phyloP scores from a whole-genome alignment of 2,329 filamentous ascomycete genomes.

The Calonectria pauciramosa region DNA sequence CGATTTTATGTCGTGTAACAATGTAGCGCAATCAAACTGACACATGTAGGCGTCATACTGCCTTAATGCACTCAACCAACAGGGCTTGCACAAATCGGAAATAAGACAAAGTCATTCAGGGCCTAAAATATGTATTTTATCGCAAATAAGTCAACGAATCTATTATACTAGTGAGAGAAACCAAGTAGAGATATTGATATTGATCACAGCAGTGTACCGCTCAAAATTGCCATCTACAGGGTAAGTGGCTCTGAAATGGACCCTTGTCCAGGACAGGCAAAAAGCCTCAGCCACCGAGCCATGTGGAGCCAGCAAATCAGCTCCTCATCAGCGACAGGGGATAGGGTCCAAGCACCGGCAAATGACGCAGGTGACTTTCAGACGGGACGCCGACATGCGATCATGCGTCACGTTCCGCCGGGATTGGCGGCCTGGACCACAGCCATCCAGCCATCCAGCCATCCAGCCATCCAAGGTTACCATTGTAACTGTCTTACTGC shows the following conservation, averaged over 20 bases:
- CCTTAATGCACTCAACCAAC: neutral
- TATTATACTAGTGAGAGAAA: neutral
- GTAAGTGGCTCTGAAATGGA: neutral
- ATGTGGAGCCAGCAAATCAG: constrained; percentile 32
- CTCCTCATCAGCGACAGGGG: constrained; percentile 6
- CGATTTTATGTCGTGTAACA: neutral
- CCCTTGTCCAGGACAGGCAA: neutral
- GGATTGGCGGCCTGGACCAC: neutral
- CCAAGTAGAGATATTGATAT: neutral
- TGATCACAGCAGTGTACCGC: neutral
- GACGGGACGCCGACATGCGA: constrained; percentile 5
- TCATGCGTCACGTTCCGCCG: neutral
- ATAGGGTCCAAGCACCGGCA: constrained; percentile 11
- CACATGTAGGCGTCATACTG: neutral
- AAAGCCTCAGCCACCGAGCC: constrained; percentile 29
- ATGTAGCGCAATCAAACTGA: neutral
- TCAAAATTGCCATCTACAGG: neutral
- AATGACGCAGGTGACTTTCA: constrained; percentile 10
- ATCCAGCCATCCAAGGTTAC: neutral
- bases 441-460: neutral
- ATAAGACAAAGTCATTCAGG: neutral
- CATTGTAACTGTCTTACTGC: neutral
- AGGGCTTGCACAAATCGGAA: neutral
- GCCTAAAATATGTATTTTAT: neutral
- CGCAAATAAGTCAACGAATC: neutral